Base-by-base conservation (phyloP, 169 alveolate species). In the Cryptosporidium parvum region DNA sequence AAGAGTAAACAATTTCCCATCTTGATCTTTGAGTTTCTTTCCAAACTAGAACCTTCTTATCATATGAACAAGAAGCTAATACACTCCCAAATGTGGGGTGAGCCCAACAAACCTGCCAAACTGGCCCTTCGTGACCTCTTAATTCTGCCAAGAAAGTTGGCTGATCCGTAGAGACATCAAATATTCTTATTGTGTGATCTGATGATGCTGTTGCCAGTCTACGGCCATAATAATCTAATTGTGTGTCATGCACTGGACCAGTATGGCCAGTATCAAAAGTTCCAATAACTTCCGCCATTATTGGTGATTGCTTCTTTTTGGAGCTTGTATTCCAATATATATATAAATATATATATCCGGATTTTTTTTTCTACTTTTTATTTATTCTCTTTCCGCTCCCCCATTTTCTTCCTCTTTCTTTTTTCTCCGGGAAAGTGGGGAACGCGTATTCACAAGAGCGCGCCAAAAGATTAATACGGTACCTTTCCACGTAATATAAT, bases 61-160 rank as follows among this genome's bases (percentile, higher is more conserved):
- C 99, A 84, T 92, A 95, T 37, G 97, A 95, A 67, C 97, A 94
- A 12, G 97, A 92, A 10, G 97, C 98, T 48, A 97, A 70, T 9
- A 96, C 62, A 48, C 92, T 93, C 14, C 97, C 98, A 72, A 84
- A 96, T 73, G 92, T 94, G 21, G 99, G 99, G 86, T 96, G 98
- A 42, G 98, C 96, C 98, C 98, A 97, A 45, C 95, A 72, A 29
- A 95, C 93, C 92, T 95, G 93, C 97, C 97, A 96, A 48, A 95
- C 96, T 5, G 98, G 97, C 16, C 97, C 97, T 69, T 71, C 87
- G 84, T 97, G 98, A 16, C 96, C 95, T 61, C 69, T 72, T 31
- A 86, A 69, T 37, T 92, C 92, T 61, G 85, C 92, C 42, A 91
- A 75, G 73, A 91, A 70, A 31, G 85, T 87, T 26, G 94, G 91